Conservation (phyloP, 2,329 filamentous ascomycete species). For the Talaromyces piceae region DNA sequence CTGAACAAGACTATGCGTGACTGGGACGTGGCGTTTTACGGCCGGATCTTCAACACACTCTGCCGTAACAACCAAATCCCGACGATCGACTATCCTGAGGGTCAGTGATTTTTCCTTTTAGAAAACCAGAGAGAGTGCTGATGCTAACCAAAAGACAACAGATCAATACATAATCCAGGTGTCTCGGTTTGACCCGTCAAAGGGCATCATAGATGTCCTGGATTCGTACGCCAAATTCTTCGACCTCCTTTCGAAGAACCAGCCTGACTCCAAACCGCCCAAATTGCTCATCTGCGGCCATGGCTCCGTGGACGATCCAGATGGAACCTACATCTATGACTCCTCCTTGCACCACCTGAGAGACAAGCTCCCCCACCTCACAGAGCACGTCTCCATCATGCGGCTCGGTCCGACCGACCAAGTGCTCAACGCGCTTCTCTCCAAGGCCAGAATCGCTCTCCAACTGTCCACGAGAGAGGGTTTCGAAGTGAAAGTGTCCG, state of each 20-base stretch:
- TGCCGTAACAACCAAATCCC: slow-evolving; percentile 49
- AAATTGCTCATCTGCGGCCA: slow-evolving; percentile 72
- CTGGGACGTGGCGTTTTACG: slow-evolving; percentile 63
- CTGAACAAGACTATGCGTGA: slow-evolving; percentile 11
- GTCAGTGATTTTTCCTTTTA: slow-evolving; percentile 14
- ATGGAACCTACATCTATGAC: slow-evolving; percentile 65
- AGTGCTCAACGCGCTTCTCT: slow-evolving; percentile 67
- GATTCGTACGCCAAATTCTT: slow-evolving; percentile 68
- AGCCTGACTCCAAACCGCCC: slow-evolving; percentile 49
- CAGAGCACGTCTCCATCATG: slow-evolving; percentile 63
- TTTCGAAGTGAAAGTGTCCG: slow-evolving; percentile 81
- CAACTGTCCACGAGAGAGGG: slow-evolving; percentile 76
- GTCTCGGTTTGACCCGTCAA: slow-evolving; percentile 75
- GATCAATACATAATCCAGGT: slow-evolving; percentile 72
- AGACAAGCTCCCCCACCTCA: slow-evolving; percentile 53
- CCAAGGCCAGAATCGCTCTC: slow-evolving; percentile 63
- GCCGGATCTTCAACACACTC: slow-evolving; percentile 62
- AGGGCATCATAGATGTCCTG: slow-evolving; percentile 71
- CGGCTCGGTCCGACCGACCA: slow-evolving; percentile 72
- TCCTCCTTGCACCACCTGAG: slow-evolving; percentile 63
- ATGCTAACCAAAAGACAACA: slow-evolving; percentile 42
- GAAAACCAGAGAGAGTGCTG: not conserved
- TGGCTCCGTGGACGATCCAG: slow-evolving; percentile 73
- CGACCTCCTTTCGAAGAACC: slow-evolving; percentile 47
- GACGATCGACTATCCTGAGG: slow-evolving; percentile 46